A percentile compares a stretch with the other conserved stretches of the same genome.
phyloP scores from a whole-genome alignment of 1,284 basidiomycete genomes.

The Cutaneotrichosporon sp. region DNA sequence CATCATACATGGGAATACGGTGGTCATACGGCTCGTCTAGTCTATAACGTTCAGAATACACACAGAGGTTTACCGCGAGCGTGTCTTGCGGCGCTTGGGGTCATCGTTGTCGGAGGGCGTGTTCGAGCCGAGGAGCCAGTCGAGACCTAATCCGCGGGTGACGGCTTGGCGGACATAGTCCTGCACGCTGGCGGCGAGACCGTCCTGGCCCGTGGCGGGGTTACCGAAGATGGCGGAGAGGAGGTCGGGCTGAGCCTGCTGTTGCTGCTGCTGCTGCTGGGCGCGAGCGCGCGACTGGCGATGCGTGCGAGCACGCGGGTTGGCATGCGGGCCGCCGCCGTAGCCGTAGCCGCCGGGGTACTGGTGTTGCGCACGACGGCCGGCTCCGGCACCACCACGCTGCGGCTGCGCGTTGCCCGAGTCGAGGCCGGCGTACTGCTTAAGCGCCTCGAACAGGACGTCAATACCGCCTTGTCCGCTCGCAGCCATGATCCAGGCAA shows the following conservation, averaged over 20 bases:
- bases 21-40: no score
- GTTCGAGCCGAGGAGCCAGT: constrained; percentile 28
- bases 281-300: background rate
- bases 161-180: constrained; percentile 36
- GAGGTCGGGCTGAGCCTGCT: constrained; percentile 5
- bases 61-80: background rate
- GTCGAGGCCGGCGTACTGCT: constrained; percentile 32
- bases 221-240: constrained; percentile 10
- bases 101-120: constrained; percentile 1
- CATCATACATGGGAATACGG: no score
- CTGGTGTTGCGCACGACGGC: background rate
- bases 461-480: constrained; percentile 40
- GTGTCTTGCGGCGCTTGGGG: constrained; percentile 1
- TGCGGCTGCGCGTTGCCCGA: background rate
- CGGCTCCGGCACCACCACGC: background rate
- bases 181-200: constrained; percentile 27
- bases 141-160: constrained; percentile 31
- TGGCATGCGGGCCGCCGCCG: background rate
- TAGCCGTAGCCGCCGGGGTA: background rate
- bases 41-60: background rate
- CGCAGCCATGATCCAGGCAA: constrained; percentile 40
- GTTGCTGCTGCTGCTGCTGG: background rate
- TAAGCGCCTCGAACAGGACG: constrained; percentile 34
- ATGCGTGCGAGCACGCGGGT: constrained; percentile 6
- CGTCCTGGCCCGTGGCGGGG: constrained; percentile 15